Evolutionary conservation across 306 rosid genomes (phyloP).

Genomic region (Calophaca sinica): DNA sequence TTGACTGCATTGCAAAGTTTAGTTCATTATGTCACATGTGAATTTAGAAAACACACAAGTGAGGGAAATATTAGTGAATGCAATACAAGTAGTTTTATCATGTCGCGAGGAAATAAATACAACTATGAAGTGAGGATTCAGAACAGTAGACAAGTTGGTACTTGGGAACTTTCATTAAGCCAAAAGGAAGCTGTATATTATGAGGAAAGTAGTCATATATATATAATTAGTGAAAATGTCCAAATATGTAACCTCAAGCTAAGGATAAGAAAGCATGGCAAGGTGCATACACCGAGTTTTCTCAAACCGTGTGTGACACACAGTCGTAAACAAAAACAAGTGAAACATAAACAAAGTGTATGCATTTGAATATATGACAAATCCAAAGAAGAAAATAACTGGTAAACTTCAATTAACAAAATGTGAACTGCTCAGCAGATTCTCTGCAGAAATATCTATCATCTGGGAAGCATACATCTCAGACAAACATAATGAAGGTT

Average conservation of each 20-base stretch:
- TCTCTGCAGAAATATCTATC: conserved; percentile 14
- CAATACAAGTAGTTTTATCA: conserved; percentile 3
- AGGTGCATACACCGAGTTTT: background rate
- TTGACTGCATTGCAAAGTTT: conserved; percentile 54
- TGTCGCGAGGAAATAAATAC: background rate
- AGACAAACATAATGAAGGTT: conserved; percentile 26
- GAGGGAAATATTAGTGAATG: background rate
- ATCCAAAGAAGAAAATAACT: conserved; percentile 31
- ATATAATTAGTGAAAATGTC: conserved; percentile 24
- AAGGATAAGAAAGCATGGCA: conserved; percentile 7
- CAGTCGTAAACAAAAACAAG: too few relatives aligned
- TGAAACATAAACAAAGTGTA: background rate
- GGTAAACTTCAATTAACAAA: conserved; percentile 23
- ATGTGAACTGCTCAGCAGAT: background rate
- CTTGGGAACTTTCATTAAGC: conserved; percentile 23
- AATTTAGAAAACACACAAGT: conserved; percentile 13
- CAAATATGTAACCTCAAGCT: conserved; percentile 22
- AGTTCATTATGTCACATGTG: conserved; percentile 34
- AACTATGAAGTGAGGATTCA: conserved; percentile 6
- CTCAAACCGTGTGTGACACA: background rate
- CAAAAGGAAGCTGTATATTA: conserved; percentile 15
- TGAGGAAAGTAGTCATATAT: conserved; percentile 14
- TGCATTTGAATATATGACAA: conserved; percentile 23
- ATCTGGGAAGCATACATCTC: background rate
- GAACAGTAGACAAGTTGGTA: conserved; percentile 21